These are phyloP conservation scores for Plasmodium vivax DNA, from an alignment of 169 alveolate genomes.

Conservation along the genomic window DNA sequence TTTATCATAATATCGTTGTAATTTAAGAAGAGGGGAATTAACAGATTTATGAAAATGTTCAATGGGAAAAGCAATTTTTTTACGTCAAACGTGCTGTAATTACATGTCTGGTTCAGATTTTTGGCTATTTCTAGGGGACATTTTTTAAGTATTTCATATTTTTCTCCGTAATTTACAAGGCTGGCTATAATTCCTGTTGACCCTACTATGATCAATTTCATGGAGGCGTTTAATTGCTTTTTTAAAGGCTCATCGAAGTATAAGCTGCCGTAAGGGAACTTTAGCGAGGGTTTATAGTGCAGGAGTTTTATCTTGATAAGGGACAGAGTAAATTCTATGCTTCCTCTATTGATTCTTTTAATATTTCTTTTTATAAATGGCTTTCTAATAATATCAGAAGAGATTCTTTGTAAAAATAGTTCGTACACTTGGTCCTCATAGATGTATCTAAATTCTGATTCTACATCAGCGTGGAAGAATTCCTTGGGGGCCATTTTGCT, in stretches of 20 bases:
- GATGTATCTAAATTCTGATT: constrained; percentile 27
- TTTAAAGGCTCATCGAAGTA: constrained; percentile 56
- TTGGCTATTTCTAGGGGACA: constrained; percentile 35
- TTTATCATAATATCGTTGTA: constrained; percentile 31
- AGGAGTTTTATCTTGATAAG: constrained; percentile 52
- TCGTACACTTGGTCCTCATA: constrained; percentile 50
- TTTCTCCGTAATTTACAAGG: constrained; percentile 50
- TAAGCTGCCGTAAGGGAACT: constrained; percentile 37
- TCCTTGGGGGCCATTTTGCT: constrained; percentile 64
- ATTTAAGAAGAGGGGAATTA: constrained; percentile 60
- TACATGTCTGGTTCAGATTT: neutral
- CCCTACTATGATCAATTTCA: constrained; percentile 33
- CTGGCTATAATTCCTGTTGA: constrained; percentile 36
- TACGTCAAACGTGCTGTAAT: constrained; percentile 9
- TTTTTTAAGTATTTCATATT: constrained; percentile 17
- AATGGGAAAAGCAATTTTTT: constrained; percentile 44
- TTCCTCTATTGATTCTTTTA: constrained; percentile 61
- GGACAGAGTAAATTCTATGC: constrained; percentile 46
- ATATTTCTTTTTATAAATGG: constrained; percentile 62
- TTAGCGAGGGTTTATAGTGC: constrained; percentile 21
- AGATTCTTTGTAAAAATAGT: constrained; percentile 16
- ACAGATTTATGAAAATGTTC: constrained; percentile 48
- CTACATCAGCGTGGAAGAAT: constrained; percentile 33
- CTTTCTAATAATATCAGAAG: constrained; percentile 25
- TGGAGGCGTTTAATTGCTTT: constrained; percentile 53